Percentiles rank a stretch among this genome's conserved stretches.
Evolutionary conservation across 192 early-diverging fungal genomes (phyloP).

Genomic region (Entophlyctis luteolus): DNA sequence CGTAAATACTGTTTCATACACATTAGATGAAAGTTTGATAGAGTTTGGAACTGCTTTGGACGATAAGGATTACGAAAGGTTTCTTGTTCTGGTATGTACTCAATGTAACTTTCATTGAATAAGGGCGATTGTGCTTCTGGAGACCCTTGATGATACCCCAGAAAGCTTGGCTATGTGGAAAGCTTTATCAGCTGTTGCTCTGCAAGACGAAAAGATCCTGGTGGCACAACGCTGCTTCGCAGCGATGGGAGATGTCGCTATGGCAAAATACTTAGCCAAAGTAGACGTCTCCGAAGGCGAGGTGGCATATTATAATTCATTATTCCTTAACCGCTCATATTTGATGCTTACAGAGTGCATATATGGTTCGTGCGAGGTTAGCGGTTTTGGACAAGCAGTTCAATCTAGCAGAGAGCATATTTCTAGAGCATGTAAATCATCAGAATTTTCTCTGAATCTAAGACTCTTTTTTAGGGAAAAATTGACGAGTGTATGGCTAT

Average conservation of each 20-base stretch:
- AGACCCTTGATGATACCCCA: conserved; percentile 57
- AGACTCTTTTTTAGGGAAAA: conserved; percentile 35
- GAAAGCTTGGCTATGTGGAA: conserved; percentile 70
- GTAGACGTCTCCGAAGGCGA: conserved; percentile 38
- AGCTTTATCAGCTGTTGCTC: conserved; percentile 47
- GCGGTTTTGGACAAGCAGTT: conserved; percentile 62
- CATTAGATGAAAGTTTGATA: conserved; percentile 63
- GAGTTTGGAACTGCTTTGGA: conserved; percentile 65
- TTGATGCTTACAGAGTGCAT: conserved; percentile 29
- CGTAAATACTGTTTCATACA: conserved; percentile 64
- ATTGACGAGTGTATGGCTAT: conserved; percentile 65
- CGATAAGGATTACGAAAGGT: conserved; percentile 63
- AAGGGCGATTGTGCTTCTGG: conserved; percentile 59
- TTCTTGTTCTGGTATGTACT: background rate
- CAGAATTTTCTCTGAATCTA: background rate
- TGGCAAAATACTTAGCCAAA: conserved; percentile 45
- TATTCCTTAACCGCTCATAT: background rate
- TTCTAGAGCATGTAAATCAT: conserved; percentile 53
- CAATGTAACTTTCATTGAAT: background rate
- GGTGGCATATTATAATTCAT: conserved; percentile 3
- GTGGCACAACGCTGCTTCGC: conserved; percentile 63
- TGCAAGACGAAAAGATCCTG: conserved; percentile 52
- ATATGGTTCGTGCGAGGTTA: conserved; percentile 46
- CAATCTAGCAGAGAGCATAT: conserved; percentile 57
- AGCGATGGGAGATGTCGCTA: conserved; percentile 56